Evolutionary conservation across 805 yeast genomes (phyloP).

Genomic region (Metschnikowia peoriensis): DNA sequence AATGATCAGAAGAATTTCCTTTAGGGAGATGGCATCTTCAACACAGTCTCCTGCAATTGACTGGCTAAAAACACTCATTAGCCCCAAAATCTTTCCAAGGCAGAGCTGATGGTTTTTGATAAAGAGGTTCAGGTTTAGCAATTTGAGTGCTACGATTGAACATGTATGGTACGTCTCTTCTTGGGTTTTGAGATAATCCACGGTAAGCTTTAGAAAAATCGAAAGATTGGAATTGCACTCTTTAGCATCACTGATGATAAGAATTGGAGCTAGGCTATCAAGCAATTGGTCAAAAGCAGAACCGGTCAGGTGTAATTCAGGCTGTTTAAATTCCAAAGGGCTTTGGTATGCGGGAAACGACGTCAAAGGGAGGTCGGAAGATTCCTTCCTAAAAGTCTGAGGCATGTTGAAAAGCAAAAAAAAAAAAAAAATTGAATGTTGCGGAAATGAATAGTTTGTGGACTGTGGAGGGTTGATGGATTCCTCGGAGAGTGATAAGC

Average conservation of each 20-base stretch:
- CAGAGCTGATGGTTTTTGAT: constrained; percentile 36
- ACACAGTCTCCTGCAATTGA: constrained; percentile 9
- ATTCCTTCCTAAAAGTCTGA: background rate
- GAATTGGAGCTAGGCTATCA: constrained; percentile 18
- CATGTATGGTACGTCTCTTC: constrained; percentile 29
- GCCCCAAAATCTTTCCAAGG: constrained; percentile 37
- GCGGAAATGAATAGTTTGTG: too few relatives aligned
- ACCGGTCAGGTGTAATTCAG: background rate
- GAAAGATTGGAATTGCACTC: constrained; percentile 42
- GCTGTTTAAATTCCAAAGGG: background rate
- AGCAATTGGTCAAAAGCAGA: constrained; percentile 6
- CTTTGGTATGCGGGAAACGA: constrained; percentile 2
- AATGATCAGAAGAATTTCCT: constrained; percentile 36
- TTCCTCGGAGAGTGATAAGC: too few relatives aligned
- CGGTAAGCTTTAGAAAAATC: constrained; percentile 29
- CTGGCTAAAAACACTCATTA: constrained; percentile 28
- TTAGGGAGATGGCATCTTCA: constrained; percentile 22
- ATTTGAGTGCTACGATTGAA: constrained; percentile 32
- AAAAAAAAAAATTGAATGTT: background rate
- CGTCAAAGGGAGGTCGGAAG: constrained; percentile 7
- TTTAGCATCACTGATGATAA: constrained; percentile 37
- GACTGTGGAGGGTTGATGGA: too few relatives aligned
- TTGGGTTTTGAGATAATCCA: constrained; percentile 26
- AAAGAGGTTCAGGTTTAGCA: constrained; percentile 39
- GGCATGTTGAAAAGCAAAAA: background rate